Conservation (phyloP, 805 yeast genomes). For the Kodamaea sagamina region DNA sequence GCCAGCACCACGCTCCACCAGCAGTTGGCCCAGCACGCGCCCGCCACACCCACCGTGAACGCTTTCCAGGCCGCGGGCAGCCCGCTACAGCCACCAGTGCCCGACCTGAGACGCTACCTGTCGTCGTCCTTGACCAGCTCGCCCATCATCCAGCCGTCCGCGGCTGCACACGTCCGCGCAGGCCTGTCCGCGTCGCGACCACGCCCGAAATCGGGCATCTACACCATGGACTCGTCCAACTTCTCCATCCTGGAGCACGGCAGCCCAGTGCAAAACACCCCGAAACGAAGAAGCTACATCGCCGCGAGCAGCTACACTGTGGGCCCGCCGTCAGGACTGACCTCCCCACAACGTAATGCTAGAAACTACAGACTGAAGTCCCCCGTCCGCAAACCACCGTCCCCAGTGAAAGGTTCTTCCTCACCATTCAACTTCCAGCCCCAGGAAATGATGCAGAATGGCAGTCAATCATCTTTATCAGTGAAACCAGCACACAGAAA, state of each 20-base stretch:
- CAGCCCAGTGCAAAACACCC: conserved; percentile 17
- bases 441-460: conserved; percentile 41
- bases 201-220: conserved; percentile 40
- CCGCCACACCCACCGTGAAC: conserved; percentile 3
- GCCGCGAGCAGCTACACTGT: not conserved
- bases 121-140: conserved; percentile 23
- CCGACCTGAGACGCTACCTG: conserved; percentile 22
- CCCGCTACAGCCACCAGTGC: not conserved
- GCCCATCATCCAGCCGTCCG: conserved; percentile 22
- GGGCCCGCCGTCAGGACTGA: conserved; percentile 20
- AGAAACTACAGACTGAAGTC: conserved; percentile 34
- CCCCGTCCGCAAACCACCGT: conserved; percentile 25
- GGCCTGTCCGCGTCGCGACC: conserved; percentile 14
- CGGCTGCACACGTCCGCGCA: conserved; percentile 14
- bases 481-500: conserved; percentile 71
- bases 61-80: not conserved
- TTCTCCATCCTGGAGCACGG: conserved; percentile 33
- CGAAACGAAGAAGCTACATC: conserved; percentile 10
- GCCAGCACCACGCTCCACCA: conserved; percentile 8
- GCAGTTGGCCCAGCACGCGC: conserved; percentile 8
- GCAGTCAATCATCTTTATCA: conserved; percentile 29
- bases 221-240: conserved; percentile 29
- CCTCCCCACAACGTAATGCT: conserved; percentile 32
- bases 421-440: conserved; percentile 69
- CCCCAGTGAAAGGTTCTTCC: conserved; percentile 23